Evolutionary conservation across 352 stramenopile species (phyloP).

Genomic region (Detonula confervacea): DNA sequence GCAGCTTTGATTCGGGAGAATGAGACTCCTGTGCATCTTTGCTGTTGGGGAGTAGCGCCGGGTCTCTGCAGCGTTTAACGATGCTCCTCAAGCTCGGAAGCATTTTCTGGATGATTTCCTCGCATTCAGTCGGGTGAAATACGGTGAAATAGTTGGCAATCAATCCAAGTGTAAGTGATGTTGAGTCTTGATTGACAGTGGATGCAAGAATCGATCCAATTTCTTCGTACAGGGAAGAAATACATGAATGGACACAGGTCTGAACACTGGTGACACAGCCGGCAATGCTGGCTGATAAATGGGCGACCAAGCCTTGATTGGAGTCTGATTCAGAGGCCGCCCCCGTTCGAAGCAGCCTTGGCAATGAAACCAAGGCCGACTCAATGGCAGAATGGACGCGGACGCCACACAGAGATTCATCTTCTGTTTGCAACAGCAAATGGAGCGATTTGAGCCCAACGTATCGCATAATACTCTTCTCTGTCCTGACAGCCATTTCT

Average conservation of each 20-base stretch:
- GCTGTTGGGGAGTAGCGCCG: constrained; percentile 11
- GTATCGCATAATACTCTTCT: constrained; percentile 60
- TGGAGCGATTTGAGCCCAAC: constrained; percentile 54
- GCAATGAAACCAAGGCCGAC: constrained; percentile 45
- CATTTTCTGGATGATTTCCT: constrained; percentile 34
- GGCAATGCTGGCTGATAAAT: constrained; percentile 37
- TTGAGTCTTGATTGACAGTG: constrained; percentile 17
- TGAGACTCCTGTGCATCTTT: constrained; percentile 17
- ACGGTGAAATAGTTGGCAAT: constrained; percentile 48
- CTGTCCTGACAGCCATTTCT: constrained; percentile 41
- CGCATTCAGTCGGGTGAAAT: constrained; percentile 33
- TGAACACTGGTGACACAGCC: constrained; percentile 48
- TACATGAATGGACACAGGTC: constrained; percentile 32
- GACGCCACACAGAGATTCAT: constrained; percentile 41
- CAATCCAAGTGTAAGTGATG: constrained; percentile 43
- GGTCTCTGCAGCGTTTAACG: constrained; percentile 33
- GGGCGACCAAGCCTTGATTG: constrained; percentile 11
- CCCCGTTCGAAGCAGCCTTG: constrained; percentile 17
- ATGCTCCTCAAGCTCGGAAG: constrained; percentile 47
- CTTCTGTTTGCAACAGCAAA: constrained; percentile 51
- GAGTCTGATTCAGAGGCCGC: not conserved
- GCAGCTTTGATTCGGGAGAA: constrained; percentile 13
- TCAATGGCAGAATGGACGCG: constrained; percentile 51
- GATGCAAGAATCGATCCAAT: constrained; percentile 45
- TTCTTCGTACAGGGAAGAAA: constrained; percentile 33